Evolutionary conservation across 106 monocot species (phyloP).

Genomic region (Acorus gramineus): DNA sequence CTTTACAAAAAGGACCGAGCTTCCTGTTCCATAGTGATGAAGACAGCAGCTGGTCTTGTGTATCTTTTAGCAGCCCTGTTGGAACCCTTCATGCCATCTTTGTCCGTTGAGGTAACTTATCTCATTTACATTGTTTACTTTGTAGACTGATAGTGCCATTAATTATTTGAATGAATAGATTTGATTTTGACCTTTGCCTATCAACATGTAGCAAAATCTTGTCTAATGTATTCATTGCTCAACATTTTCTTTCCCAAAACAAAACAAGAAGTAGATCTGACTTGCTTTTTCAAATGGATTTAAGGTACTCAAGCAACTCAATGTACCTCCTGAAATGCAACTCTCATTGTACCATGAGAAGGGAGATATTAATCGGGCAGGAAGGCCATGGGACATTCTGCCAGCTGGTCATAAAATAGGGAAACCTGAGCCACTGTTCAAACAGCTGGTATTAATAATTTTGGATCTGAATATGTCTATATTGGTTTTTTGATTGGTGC

Average conservation of each 20-base stretch:
- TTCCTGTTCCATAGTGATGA: conserved; percentile 78
- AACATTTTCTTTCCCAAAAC: no score
- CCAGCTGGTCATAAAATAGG: conserved; percentile 86
- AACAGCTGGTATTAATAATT: conserved; percentile 54
- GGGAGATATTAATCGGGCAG: conserved; percentile 49
- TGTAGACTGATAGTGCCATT: no score
- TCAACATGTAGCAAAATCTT: no score
- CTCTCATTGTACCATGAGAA: conserved; percentile 60
- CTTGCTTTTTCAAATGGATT: conserved; percentile 3
- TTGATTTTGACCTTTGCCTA: no score
- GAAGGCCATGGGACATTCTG: conserved; percentile 77
- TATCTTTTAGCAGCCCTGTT: conserved; percentile 80
- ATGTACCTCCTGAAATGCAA: conserved; percentile 36
- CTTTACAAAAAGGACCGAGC: conserved; percentile 79
- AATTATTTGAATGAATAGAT: no score
- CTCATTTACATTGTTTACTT: not conserved
- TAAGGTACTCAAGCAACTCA: conserved; percentile 82
- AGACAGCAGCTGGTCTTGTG: conserved; percentile 83
- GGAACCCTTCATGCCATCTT: conserved; percentile 97
- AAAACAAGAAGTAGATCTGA: no score
- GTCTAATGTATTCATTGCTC: no score
- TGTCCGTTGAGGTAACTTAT: conserved; percentile 62
- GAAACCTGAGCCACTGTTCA: conserved; percentile 76
- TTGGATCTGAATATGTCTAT: no score
- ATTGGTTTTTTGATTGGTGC: no score